Conservation (phyloP, 2,329 filamentous ascomycete species). For the Ceratocystis huliohia region DNA sequence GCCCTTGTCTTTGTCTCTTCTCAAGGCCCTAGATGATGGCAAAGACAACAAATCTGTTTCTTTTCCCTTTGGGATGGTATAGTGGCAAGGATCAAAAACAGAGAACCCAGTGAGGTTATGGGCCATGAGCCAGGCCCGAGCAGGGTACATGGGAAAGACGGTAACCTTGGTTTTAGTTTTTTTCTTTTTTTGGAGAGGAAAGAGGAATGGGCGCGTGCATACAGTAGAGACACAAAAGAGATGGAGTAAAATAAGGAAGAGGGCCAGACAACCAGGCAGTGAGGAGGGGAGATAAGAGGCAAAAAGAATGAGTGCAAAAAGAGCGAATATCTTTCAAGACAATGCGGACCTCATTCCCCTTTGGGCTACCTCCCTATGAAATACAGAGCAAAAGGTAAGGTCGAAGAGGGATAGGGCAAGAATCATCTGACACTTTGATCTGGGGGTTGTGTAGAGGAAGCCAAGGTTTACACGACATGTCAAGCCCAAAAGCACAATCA, state of each 20-base stretch:
- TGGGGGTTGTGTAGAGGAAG: background rate
- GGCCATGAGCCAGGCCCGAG: slow-evolving; percentile 5
- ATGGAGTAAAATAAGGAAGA: background rate
- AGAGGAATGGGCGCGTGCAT: background rate
- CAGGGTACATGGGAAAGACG: slow-evolving; percentile 7
- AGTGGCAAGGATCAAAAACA: slow-evolving; percentile 13
- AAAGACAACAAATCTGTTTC: slow-evolving; percentile 7
- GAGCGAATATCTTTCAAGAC: background rate
- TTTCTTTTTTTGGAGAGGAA: background rate
- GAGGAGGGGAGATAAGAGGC: background rate
- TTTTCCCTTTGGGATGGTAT: slow-evolving; percentile 6
- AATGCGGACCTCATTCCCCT: background rate
- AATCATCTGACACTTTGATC: slow-evolving; percentile 10
- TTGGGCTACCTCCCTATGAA: background rate
- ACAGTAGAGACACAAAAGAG: background rate
- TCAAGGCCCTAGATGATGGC: slow-evolving; percentile 8
- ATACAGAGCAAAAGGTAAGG: background rate
- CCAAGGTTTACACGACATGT: background rate
- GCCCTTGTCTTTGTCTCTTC: slow-evolving; percentile 2
- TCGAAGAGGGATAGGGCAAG: background rate
- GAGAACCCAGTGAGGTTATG: slow-evolving; percentile 3
- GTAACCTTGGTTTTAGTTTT: slow-evolving; percentile 8
- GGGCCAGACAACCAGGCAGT: background rate
- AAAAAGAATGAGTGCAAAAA: background rate
- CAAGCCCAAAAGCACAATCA: background rate